These are phyloP conservation scores for Lasiodiplodia sp. DNA, from an alignment of 2,329 filamentous ascomycete genomes.

Conservation along the genomic window DNA sequence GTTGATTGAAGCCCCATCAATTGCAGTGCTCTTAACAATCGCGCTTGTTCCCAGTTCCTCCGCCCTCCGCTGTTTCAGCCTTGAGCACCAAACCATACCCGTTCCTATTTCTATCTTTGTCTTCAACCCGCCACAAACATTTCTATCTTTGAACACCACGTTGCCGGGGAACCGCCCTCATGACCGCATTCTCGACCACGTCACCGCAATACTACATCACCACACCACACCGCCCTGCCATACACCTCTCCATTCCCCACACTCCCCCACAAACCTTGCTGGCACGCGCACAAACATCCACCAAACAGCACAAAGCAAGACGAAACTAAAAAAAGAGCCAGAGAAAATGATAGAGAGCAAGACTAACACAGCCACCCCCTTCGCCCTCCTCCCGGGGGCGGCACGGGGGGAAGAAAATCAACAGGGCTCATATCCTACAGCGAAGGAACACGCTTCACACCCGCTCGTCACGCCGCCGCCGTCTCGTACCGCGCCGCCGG, in stretches of 20 bases:
- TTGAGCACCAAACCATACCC: background rate
- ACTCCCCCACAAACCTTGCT: background rate
- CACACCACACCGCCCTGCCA: background rate
- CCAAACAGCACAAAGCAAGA: background rate
- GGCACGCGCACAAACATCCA: background rate
- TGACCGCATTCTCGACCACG: background rate
- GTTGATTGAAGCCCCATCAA: background rate
- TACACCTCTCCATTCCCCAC: background rate
- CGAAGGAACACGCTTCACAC: slow-evolving; percentile 68
- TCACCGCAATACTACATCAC: slow-evolving; percentile 7
- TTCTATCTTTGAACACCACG: slow-evolving; percentile 23
- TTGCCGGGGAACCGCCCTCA: background rate
- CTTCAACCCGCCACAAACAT: background rate
- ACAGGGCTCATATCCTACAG: slow-evolving; percentile 70
- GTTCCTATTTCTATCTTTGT: slow-evolving; percentile 16
- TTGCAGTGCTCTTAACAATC: background rate
- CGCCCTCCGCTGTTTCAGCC: background rate
- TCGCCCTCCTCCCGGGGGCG: background rate
- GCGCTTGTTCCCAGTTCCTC: background rate
- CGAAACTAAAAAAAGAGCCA: background rate
- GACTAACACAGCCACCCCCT: slow-evolving; percentile 12
- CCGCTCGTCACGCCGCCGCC: slow-evolving; percentile 59
- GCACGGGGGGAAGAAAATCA: background rate
- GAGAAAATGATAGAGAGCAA: background rate
- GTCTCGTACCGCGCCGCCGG: slow-evolving; percentile 61